Conservation (phyloP, 2,329 filamentous ascomycete species). For the Pseudogymnoascus sp. region DNA sequence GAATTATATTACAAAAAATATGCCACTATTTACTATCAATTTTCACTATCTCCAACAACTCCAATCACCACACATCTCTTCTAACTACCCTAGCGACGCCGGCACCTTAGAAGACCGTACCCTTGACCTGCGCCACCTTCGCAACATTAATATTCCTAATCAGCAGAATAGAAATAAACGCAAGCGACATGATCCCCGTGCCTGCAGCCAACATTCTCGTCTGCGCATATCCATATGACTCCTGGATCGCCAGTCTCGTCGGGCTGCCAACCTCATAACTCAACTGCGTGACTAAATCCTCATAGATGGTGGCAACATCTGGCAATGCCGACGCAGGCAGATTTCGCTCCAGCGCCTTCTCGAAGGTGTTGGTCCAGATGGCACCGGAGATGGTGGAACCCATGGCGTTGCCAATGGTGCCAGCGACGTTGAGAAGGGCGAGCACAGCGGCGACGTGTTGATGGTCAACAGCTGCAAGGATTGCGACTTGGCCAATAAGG, state of each 20-base stretch:
- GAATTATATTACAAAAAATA: conserved; percentile 1
- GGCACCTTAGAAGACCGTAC: conserved; percentile 24
- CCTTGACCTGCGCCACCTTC: conserved; percentile 37
- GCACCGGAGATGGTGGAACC: conserved; percentile 54
- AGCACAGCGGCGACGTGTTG: conserved; percentile 53
- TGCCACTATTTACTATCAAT: background rate
- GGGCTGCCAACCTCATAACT: conserved; percentile 41
- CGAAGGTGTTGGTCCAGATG: conserved; percentile 57
- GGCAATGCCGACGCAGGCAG: conserved; percentile 37
- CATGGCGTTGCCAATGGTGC: conserved; percentile 52
- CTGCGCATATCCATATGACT: conserved; percentile 48
- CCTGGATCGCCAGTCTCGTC: conserved; percentile 43
- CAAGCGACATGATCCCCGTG: conserved; percentile 37
- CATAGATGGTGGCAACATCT: conserved; percentile 44
- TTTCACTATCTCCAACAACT: background rate
- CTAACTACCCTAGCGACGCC: background rate
- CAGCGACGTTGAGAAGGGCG: conserved; percentile 51
- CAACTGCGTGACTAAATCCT: conserved; percentile 44
- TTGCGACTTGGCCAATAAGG: conserved; percentile 50
- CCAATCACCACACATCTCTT: background rate
- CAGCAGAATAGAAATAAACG: conserved; percentile 34
- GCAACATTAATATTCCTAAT: conserved; percentile 42
- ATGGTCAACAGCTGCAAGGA: conserved; percentile 49
- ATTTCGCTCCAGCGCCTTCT: conserved; percentile 40
- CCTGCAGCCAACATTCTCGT: conserved; percentile 45